Evolutionary conservation across 179 eudicot species (phyloP).

Genomic region (Heliamphora pulchella): DNA sequence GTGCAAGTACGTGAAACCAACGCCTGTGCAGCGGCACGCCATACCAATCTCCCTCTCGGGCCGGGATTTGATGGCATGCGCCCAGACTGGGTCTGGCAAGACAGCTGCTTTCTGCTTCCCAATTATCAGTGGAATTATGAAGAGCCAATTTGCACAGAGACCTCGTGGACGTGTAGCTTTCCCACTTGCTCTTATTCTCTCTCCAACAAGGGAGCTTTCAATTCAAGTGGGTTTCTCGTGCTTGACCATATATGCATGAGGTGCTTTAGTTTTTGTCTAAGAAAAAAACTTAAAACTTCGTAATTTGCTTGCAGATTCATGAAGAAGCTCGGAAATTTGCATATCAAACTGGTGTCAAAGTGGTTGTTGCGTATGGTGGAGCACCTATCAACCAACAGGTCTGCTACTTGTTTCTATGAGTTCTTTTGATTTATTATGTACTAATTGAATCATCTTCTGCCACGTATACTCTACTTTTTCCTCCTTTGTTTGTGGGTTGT

Average conservation of each 20-base stretch:
- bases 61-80: slow-evolving; percentile 94
- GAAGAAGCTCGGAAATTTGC: slow-evolving; percentile 91
- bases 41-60: slow-evolving; percentile 88
- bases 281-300: background rate
- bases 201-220: slow-evolving; percentile 93
- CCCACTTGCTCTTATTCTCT: slow-evolving; percentile 90
- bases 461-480: background rate
- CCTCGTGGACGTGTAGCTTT: slow-evolving; percentile 65
- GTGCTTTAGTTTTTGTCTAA: background rate
- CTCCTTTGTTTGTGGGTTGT: background rate
- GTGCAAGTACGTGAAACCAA: slow-evolving; percentile 98
- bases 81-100: slow-evolving; percentile 96
- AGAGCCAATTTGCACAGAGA: slow-evolving; percentile 38
- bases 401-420: background rate
- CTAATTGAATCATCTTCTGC: no score
- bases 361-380: slow-evolving; percentile 95
- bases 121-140: slow-evolving; percentile 90
- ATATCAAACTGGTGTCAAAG: slow-evolving; percentile 93
- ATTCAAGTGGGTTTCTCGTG: slow-evolving; percentile 52
- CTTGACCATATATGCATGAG: background rate
- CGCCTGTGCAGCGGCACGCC: slow-evolving; percentile 90
- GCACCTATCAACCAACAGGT: slow-evolving; percentile 97
- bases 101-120: slow-evolving; percentile 98
- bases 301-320: slow-evolving; percentile 45
- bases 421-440: background rate